These are phyloP conservation scores for Neofusicoccum umdonicola DNA, from an alignment of 2,329 filamentous ascomycete genomes.

Conservation along the genomic window DNA sequence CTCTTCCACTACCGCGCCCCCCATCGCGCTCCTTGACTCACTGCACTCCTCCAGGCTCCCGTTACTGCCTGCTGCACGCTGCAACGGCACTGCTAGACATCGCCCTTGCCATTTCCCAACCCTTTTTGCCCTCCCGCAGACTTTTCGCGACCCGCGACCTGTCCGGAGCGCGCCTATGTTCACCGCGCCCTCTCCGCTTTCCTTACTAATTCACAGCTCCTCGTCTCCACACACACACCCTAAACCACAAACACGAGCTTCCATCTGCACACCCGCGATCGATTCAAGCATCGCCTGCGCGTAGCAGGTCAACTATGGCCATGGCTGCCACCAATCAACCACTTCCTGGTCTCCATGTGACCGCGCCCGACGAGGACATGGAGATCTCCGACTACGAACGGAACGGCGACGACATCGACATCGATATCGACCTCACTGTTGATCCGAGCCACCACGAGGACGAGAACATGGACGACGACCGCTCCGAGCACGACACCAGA, in stretches of 20 bases:
- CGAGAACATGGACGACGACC: constrained; percentile 56
- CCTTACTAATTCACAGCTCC: constrained; percentile 16
- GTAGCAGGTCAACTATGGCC: constrained; percentile 12
- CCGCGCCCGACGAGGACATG: constrained; percentile 52
- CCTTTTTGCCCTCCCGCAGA: neutral
- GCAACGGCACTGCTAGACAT: neutral
- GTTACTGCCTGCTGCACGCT: neutral
- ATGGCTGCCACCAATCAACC: constrained; percentile 16
- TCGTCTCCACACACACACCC: neutral
- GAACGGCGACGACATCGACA: constrained; percentile 54
- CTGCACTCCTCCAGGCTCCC: constrained; percentile 6
- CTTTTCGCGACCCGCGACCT: neutral
- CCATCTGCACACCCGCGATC: neutral
- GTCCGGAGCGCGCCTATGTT: constrained; percentile 3
- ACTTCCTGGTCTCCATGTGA: constrained; percentile 28
- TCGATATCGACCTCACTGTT: constrained; percentile 55
- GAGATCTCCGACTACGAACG: constrained; percentile 51
- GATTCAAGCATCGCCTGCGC: neutral
- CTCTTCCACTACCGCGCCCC: constrained; percentile 3
- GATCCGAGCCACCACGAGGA: constrained; percentile 36
- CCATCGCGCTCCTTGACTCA: constrained; percentile 4
- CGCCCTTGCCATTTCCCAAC: neutral
- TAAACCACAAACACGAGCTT: neutral
- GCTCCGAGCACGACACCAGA: constrained; percentile 26
- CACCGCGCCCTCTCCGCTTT: constrained; percentile 1